Evolutionary conservation across 2,329 filamentous ascomycete species (phyloP), one percentile per base, ranked within the genome.

Genomic region (Colletotrichum lentis): DNA sequence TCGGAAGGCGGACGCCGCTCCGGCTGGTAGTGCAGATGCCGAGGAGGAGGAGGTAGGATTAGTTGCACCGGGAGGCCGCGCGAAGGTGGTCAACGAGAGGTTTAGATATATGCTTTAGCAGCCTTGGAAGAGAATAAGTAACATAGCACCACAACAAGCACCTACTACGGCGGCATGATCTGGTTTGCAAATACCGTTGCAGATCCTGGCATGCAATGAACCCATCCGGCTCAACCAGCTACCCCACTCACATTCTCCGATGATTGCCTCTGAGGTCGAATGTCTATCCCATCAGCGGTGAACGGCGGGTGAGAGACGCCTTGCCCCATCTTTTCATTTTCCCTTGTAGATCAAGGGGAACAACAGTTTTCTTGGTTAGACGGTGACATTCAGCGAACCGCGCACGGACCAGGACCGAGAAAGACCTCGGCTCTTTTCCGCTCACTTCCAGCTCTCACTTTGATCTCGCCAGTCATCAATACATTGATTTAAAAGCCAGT

Each of bases 61-160:
- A 37, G 80, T 83, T 64, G 79, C 75, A 31, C 71, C 74, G 39
- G 70, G 73, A 37, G 72, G 71, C 62, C 70, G 66, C 54, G 75
- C 69, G 55, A 63, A 55, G 20, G 69, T 64, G 5, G 57, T 67
- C 11, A 72, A 69, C 27, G 73, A 74, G 58, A 73, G 72, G 44
- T 85, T 84, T 72, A 76, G 81, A 70, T 85, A 83, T 69, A 85
- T 86, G 77, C 69, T 86, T 67, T 85, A 71, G 74, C 31, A n/a
- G 14, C 12, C 35, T 43, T 11, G 44, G 24, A 46, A 47, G 50
- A 44, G 27, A 12, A 3, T 7, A 2, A 35, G 31, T 10, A 35
- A 35, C 8, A 35, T 24, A 50, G 22, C 37, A 46, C 10, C 35
- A 10, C 27, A 16, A 20, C 12, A 24, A 35, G 31, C 39, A 14